Conservation (phyloP, 768 basidiomycete genomes). For the Trametes cubensis region DNA sequence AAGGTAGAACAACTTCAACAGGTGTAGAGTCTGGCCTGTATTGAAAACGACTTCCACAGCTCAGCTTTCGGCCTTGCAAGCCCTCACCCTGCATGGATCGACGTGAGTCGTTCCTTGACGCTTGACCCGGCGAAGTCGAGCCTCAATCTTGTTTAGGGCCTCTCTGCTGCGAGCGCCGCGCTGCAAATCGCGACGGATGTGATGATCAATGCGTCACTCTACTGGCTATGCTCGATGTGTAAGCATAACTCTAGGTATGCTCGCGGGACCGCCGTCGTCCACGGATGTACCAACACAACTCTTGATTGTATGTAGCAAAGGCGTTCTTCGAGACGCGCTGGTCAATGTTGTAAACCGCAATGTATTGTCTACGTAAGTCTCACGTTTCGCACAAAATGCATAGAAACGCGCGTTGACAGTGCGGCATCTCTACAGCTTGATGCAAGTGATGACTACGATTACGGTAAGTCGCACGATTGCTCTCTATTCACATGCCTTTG, state of each 20-base stretch:
- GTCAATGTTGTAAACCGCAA: constrained; percentile 15
- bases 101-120: neutral
- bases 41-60: neutral
- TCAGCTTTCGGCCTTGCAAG: neutral
- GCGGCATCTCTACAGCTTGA: neutral
- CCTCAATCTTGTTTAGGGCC: neutral
- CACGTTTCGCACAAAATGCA: neutral
- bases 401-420: neutral
- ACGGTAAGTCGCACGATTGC: neutral
- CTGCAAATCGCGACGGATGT: constrained; percentile 14
- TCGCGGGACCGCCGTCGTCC: too few species aligned
- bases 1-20: neutral
- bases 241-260: constrained; percentile 4
- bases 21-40: neutral
- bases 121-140: neutral
- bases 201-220: constrained; percentile 13
- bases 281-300: neutral
- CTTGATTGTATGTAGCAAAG: neutral
- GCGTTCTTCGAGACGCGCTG: neutral
- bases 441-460: constrained; percentile 18
- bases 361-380: constrained; percentile 15
- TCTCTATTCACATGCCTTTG: neutral
- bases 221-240: constrained; percentile 15
- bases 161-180: constrained; percentile 3
- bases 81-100: constrained; percentile 3